phyloP scores from a whole-genome alignment of 2,329 filamentous ascomycete species.

The Helminthosporium solani region DNA sequence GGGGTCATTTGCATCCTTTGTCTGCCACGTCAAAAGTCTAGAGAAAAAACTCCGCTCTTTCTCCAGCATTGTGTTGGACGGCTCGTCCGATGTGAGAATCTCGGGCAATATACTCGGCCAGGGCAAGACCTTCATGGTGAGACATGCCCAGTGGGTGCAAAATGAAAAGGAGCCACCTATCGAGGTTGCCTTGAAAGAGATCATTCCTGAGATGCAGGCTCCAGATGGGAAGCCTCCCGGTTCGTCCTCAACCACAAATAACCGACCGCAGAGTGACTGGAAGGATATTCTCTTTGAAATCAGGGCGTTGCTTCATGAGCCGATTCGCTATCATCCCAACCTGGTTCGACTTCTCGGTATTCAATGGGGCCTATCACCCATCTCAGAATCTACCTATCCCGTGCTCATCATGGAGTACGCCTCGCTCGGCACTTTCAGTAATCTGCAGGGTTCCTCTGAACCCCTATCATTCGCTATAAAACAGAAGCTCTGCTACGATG shows the following conservation, averaged over 20 bases:
- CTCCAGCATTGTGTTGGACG: slow-evolving; percentile 4
- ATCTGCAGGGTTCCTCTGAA: slow-evolving; percentile 5
- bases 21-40: slow-evolving; percentile 7
- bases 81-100: slow-evolving; percentile 2
- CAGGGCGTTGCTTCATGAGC: slow-evolving; percentile 9
- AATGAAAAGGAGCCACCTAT: slow-evolving; percentile 7
- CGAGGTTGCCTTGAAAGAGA: slow-evolving; percentile 9
- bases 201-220: slow-evolving; percentile 3
- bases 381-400: slow-evolving; percentile 9
- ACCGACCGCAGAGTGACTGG: slow-evolving; percentile 7
- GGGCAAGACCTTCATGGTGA: slow-evolving; percentile 7
- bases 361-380: slow-evolving; percentile 9
- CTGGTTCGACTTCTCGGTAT: slow-evolving; percentile 11
- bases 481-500: slow-evolving; percentile 15
- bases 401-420: slow-evolving; percentile 13
- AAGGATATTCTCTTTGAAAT: slow-evolving; percentile 11
- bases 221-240: neutral
- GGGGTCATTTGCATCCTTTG: slow-evolving; percentile 9
- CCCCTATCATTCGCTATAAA: slow-evolving; percentile 5
- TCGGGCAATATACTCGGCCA: slow-evolving; percentile 6
- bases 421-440: slow-evolving; percentile 7
- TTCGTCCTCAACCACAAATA: neutral
- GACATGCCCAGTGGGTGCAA: slow-evolving; percentile 5
- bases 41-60: slow-evolving; percentile 5
- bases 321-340: slow-evolving; percentile 12